These are phyloP conservation scores for Entonaema liquescens DNA, from an alignment of 495 filamentous ascomycete genomes.

Conservation along the genomic window DNA sequence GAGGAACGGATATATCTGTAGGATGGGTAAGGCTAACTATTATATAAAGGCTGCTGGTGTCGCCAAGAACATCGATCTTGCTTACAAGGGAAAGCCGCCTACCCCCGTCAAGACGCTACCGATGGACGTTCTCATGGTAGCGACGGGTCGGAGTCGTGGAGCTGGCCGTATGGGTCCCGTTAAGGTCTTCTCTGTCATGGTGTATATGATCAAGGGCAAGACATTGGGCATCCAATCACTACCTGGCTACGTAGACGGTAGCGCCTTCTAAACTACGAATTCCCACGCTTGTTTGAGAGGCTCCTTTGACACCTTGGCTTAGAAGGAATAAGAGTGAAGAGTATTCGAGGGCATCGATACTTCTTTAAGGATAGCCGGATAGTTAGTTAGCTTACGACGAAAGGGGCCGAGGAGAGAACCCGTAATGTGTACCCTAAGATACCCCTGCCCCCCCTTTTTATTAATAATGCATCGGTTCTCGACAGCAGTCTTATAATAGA, in stretches of 20 bases:
- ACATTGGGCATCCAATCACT: constrained; percentile 49
- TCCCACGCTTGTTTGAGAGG: background rate
- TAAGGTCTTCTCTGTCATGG: constrained; percentile 51
- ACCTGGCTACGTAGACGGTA: constrained; percentile 51
- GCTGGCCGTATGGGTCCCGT: constrained; percentile 50
- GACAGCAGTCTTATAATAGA: constrained; percentile 15
- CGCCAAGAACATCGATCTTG: constrained; percentile 55
- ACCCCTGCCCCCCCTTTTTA: constrained; percentile 25
- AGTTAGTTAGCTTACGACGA: background rate
- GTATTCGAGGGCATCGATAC: background rate
- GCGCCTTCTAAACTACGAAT: constrained; percentile 40
- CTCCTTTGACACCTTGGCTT: background rate
- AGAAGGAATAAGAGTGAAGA: background rate
- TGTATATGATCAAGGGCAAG: constrained; percentile 55
- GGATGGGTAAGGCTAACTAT: background rate
- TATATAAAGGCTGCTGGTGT: constrained; percentile 49
- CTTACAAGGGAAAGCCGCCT: constrained; percentile 47
- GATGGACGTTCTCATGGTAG: constrained; percentile 52
- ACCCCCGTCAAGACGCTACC: constrained; percentile 51
- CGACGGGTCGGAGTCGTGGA: constrained; percentile 53
- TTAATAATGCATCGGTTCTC: constrained; percentile 21
- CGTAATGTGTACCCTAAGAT: constrained; percentile 35
- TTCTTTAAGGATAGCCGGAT: background rate
- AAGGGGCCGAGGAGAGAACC: constrained; percentile 16
- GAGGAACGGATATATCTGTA: too few species aligned